These are phyloP conservation scores for Vachellia pachyceras DNA, from an alignment of 306 rosid genomes.

Conservation along the genomic window DNA sequence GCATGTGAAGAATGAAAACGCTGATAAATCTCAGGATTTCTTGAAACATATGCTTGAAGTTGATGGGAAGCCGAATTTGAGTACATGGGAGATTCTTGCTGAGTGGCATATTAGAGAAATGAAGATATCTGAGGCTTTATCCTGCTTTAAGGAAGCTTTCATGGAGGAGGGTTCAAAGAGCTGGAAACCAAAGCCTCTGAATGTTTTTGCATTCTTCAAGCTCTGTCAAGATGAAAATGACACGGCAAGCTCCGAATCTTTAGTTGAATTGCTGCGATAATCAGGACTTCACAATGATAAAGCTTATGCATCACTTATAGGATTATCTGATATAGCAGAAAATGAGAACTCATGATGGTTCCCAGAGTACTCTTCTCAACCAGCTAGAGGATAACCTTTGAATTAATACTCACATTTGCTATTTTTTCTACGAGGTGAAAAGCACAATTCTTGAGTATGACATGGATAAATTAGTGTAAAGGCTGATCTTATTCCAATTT, in stretches of 20 bases:
- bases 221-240: constrained; percentile 44
- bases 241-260: constrained; percentile 52
- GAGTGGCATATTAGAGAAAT: constrained; percentile 62
- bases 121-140: constrained; percentile 62
- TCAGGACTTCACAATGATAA: constrained; percentile 50
- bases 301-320: constrained; percentile 62
- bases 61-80: constrained; percentile 81
- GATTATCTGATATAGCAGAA: constrained; percentile 43
- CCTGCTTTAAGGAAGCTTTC: constrained; percentile 83
- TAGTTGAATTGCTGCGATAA: constrained; percentile 62
- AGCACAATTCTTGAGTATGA: constrained; percentile 22
- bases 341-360: constrained; percentile 48
- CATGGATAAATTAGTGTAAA: constrained; percentile 19
- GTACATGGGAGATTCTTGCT: constrained; percentile 87
- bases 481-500: constrained; percentile 10
- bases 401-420: constrained; percentile 27
- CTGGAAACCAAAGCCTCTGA: constrained; percentile 76
- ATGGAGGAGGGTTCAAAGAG: constrained; percentile 55
- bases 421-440: not conserved
- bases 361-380: constrained; percentile 57
- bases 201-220: constrained; percentile 37
- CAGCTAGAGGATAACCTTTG: constrained; percentile 52
- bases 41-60: constrained; percentile 60
- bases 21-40: constrained; percentile 63
- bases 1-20: constrained; percentile 58